Evolutionary conservation across 345 rosid species (phyloP), one percentile per base, ranked within the genome.

Genomic region (Iberis pinnata): DNA sequence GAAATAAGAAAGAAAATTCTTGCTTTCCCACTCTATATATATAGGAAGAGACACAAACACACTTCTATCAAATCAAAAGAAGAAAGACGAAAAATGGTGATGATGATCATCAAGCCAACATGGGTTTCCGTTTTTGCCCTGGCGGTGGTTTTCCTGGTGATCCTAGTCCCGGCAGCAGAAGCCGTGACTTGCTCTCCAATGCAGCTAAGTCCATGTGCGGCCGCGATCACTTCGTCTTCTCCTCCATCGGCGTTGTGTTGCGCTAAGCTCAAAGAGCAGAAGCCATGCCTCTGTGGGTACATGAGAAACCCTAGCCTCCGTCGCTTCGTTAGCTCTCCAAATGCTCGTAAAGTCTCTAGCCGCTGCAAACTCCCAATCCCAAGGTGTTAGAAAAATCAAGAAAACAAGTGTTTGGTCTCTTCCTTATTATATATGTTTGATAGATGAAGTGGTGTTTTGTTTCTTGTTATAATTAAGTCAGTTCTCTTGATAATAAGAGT

Each of bases 211-310:
- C 45, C 98, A 0, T 90, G 98, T 61, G 96, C 73, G 19, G 45
- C 73, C 18, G 98, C 96, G 11, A 84, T 90, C 58, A 79, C 84
- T 8, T 75, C 92, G 35, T 65, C 79, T 10, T 18, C 89, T 35
- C 86, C 80, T 16, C 96, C 98, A 38, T 68, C 95, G 0, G 53
- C 60, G 2, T 50, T 65, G 37, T 90, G 98, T 68, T 90, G 98
- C 73, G 64, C 55, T 47, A 90, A 77, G 80, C 78, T 90, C 55
- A 84, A 70, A 51, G 83, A 84, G 20, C 98, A 90, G 71, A 75
- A 75, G 71, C 96, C 98, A 52, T 90, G 98, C 36, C 84, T 90
- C 43, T 90, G 98, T 77, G 75, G 78, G 17, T 90, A 87, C 74
- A 73, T 87, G 56, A 75, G 67, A 63, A 84, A 90, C 58, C 98